A percentile compares a stretch with the other conserved stretches of the same genome.
These are phyloP conservation scores for Aspergillus udagawae DNA, from an alignment of 2,329 filamentous ascomycete genomes.

Conservation along the genomic window DNA sequence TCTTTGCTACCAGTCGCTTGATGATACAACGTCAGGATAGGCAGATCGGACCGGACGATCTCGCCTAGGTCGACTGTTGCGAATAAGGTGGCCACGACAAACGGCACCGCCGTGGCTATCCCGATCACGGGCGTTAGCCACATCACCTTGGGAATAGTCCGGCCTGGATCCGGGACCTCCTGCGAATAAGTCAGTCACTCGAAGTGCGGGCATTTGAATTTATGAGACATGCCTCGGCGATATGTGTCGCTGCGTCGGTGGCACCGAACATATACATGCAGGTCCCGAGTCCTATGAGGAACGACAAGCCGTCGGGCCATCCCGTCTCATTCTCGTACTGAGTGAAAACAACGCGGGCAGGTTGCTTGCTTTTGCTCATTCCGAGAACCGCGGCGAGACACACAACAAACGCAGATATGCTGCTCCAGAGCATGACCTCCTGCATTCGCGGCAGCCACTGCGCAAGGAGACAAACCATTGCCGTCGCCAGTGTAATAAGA, in stretches of 20 bases:
- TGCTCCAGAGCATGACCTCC: slow-evolving; percentile 14
- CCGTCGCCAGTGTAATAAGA: slow-evolving; percentile 6
- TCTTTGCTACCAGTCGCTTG: slow-evolving; percentile 14
- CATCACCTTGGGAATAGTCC: slow-evolving; percentile 18
- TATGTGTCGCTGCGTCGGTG: slow-evolving; percentile 21
- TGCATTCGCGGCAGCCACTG: slow-evolving; percentile 10
- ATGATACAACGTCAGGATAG: slow-evolving; percentile 16
- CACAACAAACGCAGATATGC: slow-evolving; percentile 19
- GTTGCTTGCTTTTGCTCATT: slow-evolving; percentile 12
- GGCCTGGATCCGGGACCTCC: slow-evolving; percentile 18
- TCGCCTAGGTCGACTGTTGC: slow-evolving; percentile 14
- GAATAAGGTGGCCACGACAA: slow-evolving; percentile 18
- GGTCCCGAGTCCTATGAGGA: slow-evolving; percentile 19
- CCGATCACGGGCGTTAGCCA: slow-evolving; percentile 17
- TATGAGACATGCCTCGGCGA: slow-evolving; percentile 16
- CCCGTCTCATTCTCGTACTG: slow-evolving; percentile 19
- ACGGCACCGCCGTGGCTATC: slow-evolving; percentile 14
- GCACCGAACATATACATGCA: slow-evolving; percentile 24
- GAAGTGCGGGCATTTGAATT: neutral
- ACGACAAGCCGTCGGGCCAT: slow-evolving; percentile 21
- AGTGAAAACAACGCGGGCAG: slow-evolving; percentile 9
- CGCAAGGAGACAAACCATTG: slow-evolving; percentile 12
- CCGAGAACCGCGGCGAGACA: slow-evolving; percentile 26
- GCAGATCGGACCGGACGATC: slow-evolving; percentile 12
- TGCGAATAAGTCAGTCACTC: neutral